Base-by-base conservation (phyloP, 2,329 filamentous ascomycete genomes). In the Phialophora macrospora region DNA sequence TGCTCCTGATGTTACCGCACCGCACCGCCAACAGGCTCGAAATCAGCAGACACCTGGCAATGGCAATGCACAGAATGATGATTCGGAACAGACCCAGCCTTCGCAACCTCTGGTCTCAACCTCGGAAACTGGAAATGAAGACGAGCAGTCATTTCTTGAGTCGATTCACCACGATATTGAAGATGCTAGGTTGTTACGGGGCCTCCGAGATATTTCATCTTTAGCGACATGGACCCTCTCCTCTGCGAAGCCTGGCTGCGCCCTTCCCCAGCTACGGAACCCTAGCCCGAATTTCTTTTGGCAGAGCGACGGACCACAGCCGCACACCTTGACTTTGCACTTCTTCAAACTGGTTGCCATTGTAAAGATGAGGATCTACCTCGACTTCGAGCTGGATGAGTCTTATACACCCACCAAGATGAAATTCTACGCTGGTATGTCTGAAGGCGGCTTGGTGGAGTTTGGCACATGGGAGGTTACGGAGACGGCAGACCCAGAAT, bases 331-430 rank as follows among this genome's bases (percentile, higher is more conserved):
- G 12, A 88, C 84, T 63, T 81, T 88, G 2, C 87, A 89, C 81
- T 81, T 90, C 84, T 74, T 85, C 74, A 79, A 87, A 78, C 71
- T 84, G 68, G 74, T 84, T 71, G 72, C 82, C 63, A 70, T 87
- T 75, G 70, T 85, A 70, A 74, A 83, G 71, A 73, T 86, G 76
- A 66, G 83, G 72, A 70, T 84, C 57, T 78, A 90, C 72, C 88
- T 99, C 52, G 93, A 99, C 79, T 97, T 96, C 77, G 88, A 90
- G 68, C 87, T 92, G 61, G 95, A 99, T 77, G 95, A 99, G 79
- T 95, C 91, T 51, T 99, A 99, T 77, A 99, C 95, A 2, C 95
- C 95, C 0, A 98, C 93, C 0, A 91, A 93, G 73, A 96, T 99
- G 73, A 82, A 90, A 55, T 93, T 98, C 75, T 87, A 90, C 44